Conservation (phyloP, 2,329 filamentous ascomycete genomes). For the Daldinia eschscholtzii region DNA sequence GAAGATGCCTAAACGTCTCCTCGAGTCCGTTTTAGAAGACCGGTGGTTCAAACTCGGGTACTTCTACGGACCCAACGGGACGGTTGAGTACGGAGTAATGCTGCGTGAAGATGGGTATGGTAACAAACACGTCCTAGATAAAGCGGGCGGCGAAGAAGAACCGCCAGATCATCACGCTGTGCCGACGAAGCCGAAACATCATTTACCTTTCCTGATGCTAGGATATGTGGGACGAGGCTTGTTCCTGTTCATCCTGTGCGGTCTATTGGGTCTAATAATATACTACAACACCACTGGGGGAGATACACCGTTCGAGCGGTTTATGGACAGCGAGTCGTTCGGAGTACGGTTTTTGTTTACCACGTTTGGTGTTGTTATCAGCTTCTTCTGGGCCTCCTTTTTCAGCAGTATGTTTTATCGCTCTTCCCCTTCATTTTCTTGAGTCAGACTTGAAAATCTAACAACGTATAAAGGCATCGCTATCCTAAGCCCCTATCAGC, state of each 20-base stretch:
- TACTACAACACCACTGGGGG: conserved; percentile 55
- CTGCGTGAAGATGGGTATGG: conserved; percentile 34
- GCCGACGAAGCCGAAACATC: conserved; percentile 31
- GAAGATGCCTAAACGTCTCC: conserved; percentile 33
- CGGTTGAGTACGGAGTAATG: conserved; percentile 50
- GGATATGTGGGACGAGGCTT: conserved; percentile 44
- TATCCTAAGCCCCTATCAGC: conserved; percentile 55
- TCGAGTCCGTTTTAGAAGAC: conserved; percentile 41
- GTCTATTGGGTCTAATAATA: conserved; percentile 52
- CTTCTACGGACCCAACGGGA: conserved; percentile 45
- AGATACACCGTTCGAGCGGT: conserved; percentile 56
- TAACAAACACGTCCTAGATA: neutral
- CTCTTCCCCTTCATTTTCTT: neutral
- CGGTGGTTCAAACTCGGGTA: conserved; percentile 49
- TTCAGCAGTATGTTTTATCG: conserved; percentile 51
- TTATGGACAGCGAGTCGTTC: conserved; percentile 57
- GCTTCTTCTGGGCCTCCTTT: conserved; percentile 56
- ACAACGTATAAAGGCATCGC: conserved; percentile 51
- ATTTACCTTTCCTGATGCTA: conserved; percentile 52
- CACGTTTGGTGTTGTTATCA: conserved; percentile 54
- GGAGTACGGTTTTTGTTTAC: conserved; percentile 58
- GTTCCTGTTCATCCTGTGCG: conserved; percentile 48
- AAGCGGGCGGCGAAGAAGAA: conserved; percentile 19
- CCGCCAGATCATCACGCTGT: conserved; percentile 26
- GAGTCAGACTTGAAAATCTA: neutral